Evolutionary conservation across 306 rosid species (phyloP), one percentile per base, ranked within the genome.

Genomic region (Arachis stenosperma): DNA sequence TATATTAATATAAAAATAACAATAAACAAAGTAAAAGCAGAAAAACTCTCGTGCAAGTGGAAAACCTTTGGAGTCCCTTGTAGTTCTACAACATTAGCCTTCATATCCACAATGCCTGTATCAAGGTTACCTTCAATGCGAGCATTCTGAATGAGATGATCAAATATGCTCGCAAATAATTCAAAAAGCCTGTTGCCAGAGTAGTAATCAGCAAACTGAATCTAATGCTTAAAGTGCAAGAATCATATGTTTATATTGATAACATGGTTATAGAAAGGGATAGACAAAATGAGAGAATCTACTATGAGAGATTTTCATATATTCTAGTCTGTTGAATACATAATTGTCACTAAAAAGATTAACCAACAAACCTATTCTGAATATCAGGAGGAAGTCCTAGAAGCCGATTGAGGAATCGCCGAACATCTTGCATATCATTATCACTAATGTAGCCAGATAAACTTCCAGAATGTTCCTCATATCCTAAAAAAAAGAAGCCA

Each of bases 71-170:
- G 97, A 74, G 89, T 81, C 83, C 95, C 99, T 83, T 81, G 90
- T 57, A 88, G 84, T 77, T 94, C 95, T 78, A 94, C 65, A 50
- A 87, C 77, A 78, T 91, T 91, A 72, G 99, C 99, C 85, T 83
- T 91, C 90, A 94, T 74, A 84, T 94, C 97, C 76, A 94, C 96
- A 78, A 94, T 94, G 83, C 99, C 99, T 0, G 97, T 68, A 79
- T 94, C 99, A 65, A 94, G 99, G 83, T 90, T 91, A 70, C 99
- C 99, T 89, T 94, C 99, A 72, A 88, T 82, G 29, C 78, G 97
- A 74, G 99, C 99, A 82, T 89, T 89, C 78, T 89, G 95, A 82
- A 91, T 63, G 52, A 94, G 86, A 83, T 89, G 99, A 87, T 94
- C 99, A 86, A 89, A 84, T 80, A 94, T 88, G 85, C 89, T 87